Base-by-base conservation (phyloP, 139 green algal genomes). In the Chlorella ohadii region DNA sequence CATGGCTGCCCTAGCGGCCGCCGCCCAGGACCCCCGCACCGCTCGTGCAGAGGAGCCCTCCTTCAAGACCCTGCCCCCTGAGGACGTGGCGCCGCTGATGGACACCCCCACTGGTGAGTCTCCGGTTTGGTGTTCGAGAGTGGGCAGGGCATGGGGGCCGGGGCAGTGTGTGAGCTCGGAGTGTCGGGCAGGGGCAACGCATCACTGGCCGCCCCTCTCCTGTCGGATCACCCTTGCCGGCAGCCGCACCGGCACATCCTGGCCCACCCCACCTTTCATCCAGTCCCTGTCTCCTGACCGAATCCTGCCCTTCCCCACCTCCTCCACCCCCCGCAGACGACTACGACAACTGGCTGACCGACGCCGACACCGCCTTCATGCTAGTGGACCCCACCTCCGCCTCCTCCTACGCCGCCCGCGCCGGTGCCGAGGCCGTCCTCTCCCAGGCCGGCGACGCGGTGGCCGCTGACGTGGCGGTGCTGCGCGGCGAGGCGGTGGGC, bases 281-380 rank as follows among this genome's bases (percentile, higher is more conserved):
- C n/a, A n/a, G n/a, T n/a, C n/a, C n/a, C n/a, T n/a, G n/a, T 19
- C 51, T 59, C 51, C 51, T 22, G 51, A 9, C 51, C 7, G 9
- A 16, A 16, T 59, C 51, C 51, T 59, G 15, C 44, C 72, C 23
- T 28, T 33, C 66, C 66, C 20, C 1, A 71, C 73, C 5, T 47
- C 4, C 72, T 31, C 33, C n/a, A n/a, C n/a, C n/a, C 7, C 73
- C 57, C n/a, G 27, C 76, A 82, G 76, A 61, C 59, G 76, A 82
- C 38, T 82, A 82, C 59, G 76, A 82, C 36, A 82, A 82, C 57
- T 20, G n/a, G 23, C 34, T 82, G 34, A 72, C 33, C 25, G 76
- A 82, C 27, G 76, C 76, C 25, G 76, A 82, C 38, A 36, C 76
- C 56, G 76, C 76, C 57, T 72, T 72, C 59, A 82, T 82, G 76